These are phyloP conservation scores for Mycena rebaudengoi DNA, from an alignment of 768 basidiomycete genomes.

Conservation along the genomic window DNA sequence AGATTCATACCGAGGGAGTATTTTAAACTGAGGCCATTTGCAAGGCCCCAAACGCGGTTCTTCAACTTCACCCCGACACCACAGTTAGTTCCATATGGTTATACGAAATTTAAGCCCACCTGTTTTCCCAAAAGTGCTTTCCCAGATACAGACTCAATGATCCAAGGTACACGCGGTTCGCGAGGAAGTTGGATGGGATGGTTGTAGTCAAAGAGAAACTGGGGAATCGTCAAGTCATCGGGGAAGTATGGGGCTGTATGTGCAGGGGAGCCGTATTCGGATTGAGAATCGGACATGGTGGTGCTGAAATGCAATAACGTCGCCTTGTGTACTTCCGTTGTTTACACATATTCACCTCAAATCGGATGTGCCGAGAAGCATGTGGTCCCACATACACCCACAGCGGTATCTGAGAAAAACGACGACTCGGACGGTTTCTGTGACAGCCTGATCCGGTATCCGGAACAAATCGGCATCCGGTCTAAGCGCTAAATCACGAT, in stretches of 20 bases:
- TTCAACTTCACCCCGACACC: background rate
- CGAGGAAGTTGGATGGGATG: slow-evolving; percentile 40
- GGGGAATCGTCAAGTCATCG: slow-evolving; percentile 46
- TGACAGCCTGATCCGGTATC: too few relatives aligned
- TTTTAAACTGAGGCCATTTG: background rate
- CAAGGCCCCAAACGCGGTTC: slow-evolving; percentile 3
- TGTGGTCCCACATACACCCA: too few relatives aligned
- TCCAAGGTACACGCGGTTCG: slow-evolving; percentile 40
- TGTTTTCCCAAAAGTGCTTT: background rate
- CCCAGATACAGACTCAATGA: slow-evolving; percentile 45
- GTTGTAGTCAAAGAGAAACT: slow-evolving; percentile 47
- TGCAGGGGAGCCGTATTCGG: slow-evolving; percentile 2
- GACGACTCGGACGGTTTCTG: too few relatives aligned
- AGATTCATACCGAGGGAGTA: background rate
- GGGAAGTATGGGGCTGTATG: slow-evolving; percentile 34
- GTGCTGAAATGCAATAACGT: too few relatives aligned
- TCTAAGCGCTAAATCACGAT: too few relatives aligned
- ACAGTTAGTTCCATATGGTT: too few relatives aligned
- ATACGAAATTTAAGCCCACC: background rate
- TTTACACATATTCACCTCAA: too few relatives aligned
- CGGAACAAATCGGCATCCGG: too few relatives aligned
- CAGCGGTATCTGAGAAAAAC: too few relatives aligned
- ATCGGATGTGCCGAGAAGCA: too few relatives aligned
- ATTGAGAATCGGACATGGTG: too few relatives aligned
- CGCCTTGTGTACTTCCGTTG: too few relatives aligned